Evolutionary conservation across 176 grass and related monocot species (phyloP), one percentile per base, ranked within the genome.

Genomic region (Carex parvula): DNA sequence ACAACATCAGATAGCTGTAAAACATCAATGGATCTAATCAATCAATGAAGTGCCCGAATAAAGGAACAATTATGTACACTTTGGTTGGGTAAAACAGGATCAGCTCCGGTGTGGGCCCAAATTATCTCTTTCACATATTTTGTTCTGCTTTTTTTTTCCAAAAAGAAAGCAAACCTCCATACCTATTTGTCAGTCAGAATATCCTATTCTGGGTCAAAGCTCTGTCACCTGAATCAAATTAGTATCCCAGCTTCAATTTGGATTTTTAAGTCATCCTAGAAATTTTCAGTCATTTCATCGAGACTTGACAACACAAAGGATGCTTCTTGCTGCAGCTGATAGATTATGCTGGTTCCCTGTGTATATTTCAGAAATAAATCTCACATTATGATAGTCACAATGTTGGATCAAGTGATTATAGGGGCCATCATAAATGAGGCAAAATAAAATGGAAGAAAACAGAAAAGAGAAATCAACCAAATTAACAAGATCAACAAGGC

Each of bases 341-440:
- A 74, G 11, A 75, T 75, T 21, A 54, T 30, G 3, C 46, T 29
- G 29, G 46, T 53, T 75, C 71, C 46, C 71, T 75, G 71, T 53
- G 12, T 75, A 75, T 29, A 75, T 75, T 26, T 75, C 42, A 75
- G 3, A 74, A 44, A 74, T 74, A 74, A 13, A 74, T 74, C 12
- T 74, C 70, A 74, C n/a, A 74, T 24, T n/a, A 21, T 52, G 17
- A 71, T 1, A 15, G 20, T n/a, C 14, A 12, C 7, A 2, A 71
- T n/a, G 6, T 44, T 71, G 37, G 68, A 71, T 15, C 37, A 71
- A 46, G 17, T 71, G 70, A 20, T 74, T 74, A 24, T 48, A 52
- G 1, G 44, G 11, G 53, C 46, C 42, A 13, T 15, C 46, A n/a
- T 42, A 71, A 71, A 46, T 71, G 8, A 71, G 16, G 17, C 4